Conservation (phyloP, 2,329 filamentous ascomycete species). For the Aspergillus versicolor region DNA sequence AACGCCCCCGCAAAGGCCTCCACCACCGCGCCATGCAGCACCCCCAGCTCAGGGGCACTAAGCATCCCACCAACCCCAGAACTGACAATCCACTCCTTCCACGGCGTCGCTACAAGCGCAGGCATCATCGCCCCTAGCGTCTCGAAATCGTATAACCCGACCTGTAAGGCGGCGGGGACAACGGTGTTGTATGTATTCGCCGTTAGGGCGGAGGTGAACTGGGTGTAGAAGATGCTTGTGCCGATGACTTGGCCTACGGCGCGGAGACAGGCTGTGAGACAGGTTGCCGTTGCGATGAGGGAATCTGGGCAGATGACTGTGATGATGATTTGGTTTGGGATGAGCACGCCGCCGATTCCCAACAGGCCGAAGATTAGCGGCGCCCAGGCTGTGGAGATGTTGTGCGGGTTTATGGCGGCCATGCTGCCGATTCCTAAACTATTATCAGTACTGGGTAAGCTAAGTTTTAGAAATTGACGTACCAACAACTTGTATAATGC, state of each 20-base stretch:
- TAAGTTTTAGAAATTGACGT: background rate
- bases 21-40: background rate
- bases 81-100: background rate
- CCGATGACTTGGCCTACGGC: conserved; percentile 7
- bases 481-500: conserved; percentile 3
- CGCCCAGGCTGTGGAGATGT: background rate
- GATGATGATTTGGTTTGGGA: conserved; percentile 8
- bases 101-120: background rate
- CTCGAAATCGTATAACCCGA: background rate
- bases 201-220: background rate
- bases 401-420: background rate
- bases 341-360: conserved; percentile 1
- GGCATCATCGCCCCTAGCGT: background rate
- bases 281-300: conserved; percentile 6
- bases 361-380: conserved; percentile 2
- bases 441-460: too few species aligned
- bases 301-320: conserved; percentile 1
- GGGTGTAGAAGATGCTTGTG: conserved; percentile 6
- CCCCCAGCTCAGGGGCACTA: background rate
- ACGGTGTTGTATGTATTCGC: background rate
- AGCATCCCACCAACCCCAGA: background rate
- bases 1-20: conserved; percentile 2
- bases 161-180: background rate
- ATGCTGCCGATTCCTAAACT: conserved; percentile 3
- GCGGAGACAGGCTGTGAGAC: conserved; percentile 2